Evolutionary conservation across 164 flowering plant genomes (phyloP).

Genomic region (Macadamia integrifolia): DNA sequence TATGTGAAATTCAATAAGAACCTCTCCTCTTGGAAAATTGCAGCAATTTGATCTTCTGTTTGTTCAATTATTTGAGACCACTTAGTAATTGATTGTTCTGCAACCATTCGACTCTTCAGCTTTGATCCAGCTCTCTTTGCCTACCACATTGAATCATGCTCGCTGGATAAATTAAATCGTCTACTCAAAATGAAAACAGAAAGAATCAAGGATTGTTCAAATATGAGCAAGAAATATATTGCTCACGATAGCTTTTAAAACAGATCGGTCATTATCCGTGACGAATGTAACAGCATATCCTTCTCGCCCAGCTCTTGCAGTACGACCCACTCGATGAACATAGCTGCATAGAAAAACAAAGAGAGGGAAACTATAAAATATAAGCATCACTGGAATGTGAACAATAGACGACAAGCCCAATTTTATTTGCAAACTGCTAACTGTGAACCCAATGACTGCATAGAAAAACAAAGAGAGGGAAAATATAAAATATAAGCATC

Average conservation of each 20-base stretch:
- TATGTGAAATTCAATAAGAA: conserved; percentile 10
- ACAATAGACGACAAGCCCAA: neutral
- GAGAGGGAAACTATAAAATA: conserved; percentile 6
- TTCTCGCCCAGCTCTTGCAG: conserved; percentile 97
- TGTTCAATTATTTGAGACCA: conserved; percentile 83
- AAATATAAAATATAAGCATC: neutral
- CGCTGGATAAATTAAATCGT: neutral
- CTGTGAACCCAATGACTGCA: conserved; percentile 43
- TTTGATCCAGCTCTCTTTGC: conserved; percentile 87
- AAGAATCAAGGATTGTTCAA: neutral
- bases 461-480: conserved; percentile 4
- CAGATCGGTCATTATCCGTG: conserved; percentile 82
- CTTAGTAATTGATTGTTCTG: conserved; percentile 76
- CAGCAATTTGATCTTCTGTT: conserved; percentile 82
- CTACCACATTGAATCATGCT: conserved; percentile 23
- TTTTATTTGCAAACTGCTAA: neutral
- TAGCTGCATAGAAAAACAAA: conserved; percentile 45
- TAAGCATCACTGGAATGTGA: conserved; percentile 1
- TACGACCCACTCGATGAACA: conserved; percentile 96
- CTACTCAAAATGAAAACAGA: too few relatives aligned
- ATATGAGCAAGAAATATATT: too few relatives aligned
- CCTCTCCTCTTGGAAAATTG: conserved; percentile 84
- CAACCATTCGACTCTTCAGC: conserved; percentile 70
- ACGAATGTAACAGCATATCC: conserved; percentile 98
- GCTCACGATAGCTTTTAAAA: conserved; percentile 82